Base-by-base conservation (phyloP, 805 yeast species). In the Nakazawaea wickerhamii region DNA sequence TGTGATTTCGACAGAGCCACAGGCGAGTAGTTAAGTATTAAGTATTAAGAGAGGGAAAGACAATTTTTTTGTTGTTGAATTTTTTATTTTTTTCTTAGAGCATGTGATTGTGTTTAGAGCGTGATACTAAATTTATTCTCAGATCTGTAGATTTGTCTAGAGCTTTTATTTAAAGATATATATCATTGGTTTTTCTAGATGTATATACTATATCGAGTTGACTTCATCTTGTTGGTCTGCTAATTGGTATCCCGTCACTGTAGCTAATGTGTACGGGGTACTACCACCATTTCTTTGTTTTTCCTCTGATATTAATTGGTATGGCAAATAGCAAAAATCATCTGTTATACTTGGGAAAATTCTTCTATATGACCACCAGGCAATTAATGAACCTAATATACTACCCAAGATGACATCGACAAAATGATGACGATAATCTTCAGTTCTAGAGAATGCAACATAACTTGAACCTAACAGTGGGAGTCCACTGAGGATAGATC, bases 381-480 rank as follows among this genome's bases (percentile, higher is more conserved):
- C 91, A 26, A 82, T 61, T 2, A 65, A 45, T 4, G 64, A 48
- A 1, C 99, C 99, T 3, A 91, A 55, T 1, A 68, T 14, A 22
- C 84, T 68, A 3, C 99, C 99, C 13, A 82, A 55, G 1, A 84
- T 52, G 1, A 93, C 83, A 60, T 91, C 99, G 14, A 85, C 67
- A 56, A 86, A 88, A 62, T 91, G 98, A 57, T 91, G 99, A 58
- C 97, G 73, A 63, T 90, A 90, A 62, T 91, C 99, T 54, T 84
- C 83, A 1, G 96, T 86, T 53, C 99, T 74, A 30, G 93, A 79
- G 35, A 86, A 61, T 0, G 97, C 98, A 51, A 91, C 80, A 49
- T 81, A 70, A 1, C 74, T 55, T 0, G 98, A 96, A 5, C 84
- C 71, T 4, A 87, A 52, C 1, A 73, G 55, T 2, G 93, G 93